Conservation (phyloP, 2,329 filamentous ascomycete genomes). For the Cladophialophora chaetospira region DNA sequence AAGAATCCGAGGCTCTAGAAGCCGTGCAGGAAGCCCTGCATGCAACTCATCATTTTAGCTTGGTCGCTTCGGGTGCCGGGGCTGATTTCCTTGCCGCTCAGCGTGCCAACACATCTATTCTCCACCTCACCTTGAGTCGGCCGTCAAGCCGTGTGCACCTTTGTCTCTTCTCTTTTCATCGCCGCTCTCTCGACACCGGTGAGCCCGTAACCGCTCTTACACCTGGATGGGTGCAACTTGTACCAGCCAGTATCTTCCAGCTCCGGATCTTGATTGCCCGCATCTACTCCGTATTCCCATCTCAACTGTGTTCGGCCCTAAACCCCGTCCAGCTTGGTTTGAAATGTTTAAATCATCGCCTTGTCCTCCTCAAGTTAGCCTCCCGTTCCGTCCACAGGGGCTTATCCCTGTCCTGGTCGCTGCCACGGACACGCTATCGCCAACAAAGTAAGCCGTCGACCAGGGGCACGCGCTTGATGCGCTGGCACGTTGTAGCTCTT, state of each 20-base stretch:
- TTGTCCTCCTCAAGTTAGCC: conserved; percentile 14
- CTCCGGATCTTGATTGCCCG: conserved; percentile 3
- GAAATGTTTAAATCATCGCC: background rate
- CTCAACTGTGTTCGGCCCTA: background rate
- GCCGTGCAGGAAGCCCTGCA: conserved; percentile 4
- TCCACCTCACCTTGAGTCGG: too few relatives aligned
- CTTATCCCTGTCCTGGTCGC: background rate
- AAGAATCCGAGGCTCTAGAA: too few relatives aligned
- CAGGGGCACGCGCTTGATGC: conserved; percentile 31
- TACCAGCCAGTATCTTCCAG: too few relatives aligned
- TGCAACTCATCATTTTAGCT: conserved; percentile 7
- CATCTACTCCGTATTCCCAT: background rate
- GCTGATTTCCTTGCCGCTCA: conserved; percentile 3
- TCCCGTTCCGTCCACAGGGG: background rate
- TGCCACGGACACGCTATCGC: conserved; percentile 26
- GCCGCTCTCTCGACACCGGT: too few relatives aligned
- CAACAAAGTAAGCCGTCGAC: conserved; percentile 19
- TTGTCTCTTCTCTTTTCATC: background rate
- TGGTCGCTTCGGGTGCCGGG: conserved; percentile 9
- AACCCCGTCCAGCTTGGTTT: background rate
- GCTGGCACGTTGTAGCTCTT: conserved; percentile 31
- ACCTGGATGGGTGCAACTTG: too few relatives aligned
- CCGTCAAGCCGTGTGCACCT: conserved; percentile 17
- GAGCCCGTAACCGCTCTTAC: too few relatives aligned
- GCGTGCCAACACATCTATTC: too few relatives aligned